These are phyloP conservation scores for Nothopassalora personata DNA, from an alignment of 2,329 filamentous ascomycete genomes.

Conservation along the genomic window DNA sequence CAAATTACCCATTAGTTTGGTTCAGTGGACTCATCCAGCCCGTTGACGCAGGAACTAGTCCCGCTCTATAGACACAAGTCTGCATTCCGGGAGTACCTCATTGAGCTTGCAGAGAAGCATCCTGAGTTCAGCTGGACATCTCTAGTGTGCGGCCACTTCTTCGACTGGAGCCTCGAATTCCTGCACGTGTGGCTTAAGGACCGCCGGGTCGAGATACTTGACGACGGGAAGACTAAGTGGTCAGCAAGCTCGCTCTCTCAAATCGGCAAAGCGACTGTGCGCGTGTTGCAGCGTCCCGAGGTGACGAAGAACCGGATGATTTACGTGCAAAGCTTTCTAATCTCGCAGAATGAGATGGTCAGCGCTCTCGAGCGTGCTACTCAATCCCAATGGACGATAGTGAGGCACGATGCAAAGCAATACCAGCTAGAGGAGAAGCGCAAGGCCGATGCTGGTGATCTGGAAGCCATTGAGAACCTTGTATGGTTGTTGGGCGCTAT, in stretches of 20 bases:
- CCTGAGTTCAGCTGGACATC: conserved; percentile 54
- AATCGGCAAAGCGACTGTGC: conserved; percentile 50
- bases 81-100: conserved; percentile 48
- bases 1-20: conserved; percentile 36
- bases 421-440: conserved; percentile 29
- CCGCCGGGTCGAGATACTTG: conserved; percentile 51
- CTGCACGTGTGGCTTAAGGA: conserved; percentile 48
- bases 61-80: conserved; percentile 51
- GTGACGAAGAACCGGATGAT: conserved; percentile 56
- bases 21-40: conserved; percentile 36
- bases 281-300: conserved; percentile 46
- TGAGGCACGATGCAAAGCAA: conserved; percentile 33
- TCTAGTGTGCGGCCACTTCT: conserved; percentile 55
- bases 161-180: conserved; percentile 56
- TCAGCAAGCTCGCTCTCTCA: conserved; percentile 48
- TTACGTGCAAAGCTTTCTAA: conserved; percentile 52
- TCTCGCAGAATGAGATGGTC: conserved; percentile 55
- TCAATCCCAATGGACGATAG: conserved; percentile 48
- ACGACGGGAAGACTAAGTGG: conserved; percentile 51
- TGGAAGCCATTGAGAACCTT: conserved; percentile 27
- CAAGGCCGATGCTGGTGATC: conserved; percentile 36
- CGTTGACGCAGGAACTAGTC: conserved; percentile 37
- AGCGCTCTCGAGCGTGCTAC: conserved; percentile 49
- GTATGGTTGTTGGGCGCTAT: conserved; percentile 30
- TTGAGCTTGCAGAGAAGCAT: conserved; percentile 33